These are phyloP conservation scores for Nicotiana noctiflora DNA, from an alignment of 257 asterid species.

Conservation along the genomic window DNA sequence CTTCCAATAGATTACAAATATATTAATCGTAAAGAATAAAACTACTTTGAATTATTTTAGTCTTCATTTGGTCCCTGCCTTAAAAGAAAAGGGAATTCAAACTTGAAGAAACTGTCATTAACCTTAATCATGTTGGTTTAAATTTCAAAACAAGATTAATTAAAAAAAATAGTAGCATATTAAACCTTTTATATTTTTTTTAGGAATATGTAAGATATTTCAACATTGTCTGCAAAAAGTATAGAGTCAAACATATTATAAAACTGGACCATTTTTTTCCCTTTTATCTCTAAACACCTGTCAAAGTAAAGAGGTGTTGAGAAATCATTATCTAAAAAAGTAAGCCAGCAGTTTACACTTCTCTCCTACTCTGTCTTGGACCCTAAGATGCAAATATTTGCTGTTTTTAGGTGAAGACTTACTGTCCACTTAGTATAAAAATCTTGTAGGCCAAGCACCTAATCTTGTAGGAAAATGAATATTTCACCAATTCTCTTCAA, in stretches of 20 bases:
- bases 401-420: conserved; percentile 39
- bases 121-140: conserved; percentile 5
- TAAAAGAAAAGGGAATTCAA: conserved; percentile 24
- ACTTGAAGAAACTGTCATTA: background rate
- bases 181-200: background rate
- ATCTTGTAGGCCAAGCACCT: conserved; percentile 28
- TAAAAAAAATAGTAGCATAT: background rate
- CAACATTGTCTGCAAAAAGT: background rate
- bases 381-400: conserved; percentile 29
- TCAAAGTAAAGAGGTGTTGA: background rate
- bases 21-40: conserved; percentile 9
- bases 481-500: conserved; percentile 18
- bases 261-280: background rate
- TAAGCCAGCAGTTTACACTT: conserved; percentile 22
- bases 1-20: background rate
- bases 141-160: background rate
- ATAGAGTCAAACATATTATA: background rate
- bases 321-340: conserved; percentile 31
- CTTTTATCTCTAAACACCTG: background rate
- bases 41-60: background rate
- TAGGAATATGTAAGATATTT: background rate
- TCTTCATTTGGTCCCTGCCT: conserved; percentile 24
- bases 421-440: conserved; percentile 27
- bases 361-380: conserved; percentile 52
- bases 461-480: conserved; percentile 3